Base-by-base conservation (phyloP, 768 basidiomycete species). In the Tricholoma flavovirens region DNA sequence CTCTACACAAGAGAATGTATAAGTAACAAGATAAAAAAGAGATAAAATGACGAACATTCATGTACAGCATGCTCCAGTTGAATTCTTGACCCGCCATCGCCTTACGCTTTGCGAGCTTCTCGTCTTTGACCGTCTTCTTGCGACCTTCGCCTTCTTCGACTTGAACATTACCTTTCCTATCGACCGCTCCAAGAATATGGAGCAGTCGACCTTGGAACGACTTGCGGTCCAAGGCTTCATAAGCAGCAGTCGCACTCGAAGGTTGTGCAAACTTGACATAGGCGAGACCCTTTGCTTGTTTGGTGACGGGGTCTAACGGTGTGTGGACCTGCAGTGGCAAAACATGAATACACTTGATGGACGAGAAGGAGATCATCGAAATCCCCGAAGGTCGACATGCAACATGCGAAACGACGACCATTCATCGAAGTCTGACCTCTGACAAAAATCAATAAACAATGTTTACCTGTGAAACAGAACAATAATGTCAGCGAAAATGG, bases 51-150 rank as follows among this genome's bases (percentile, higher is more conserved):
- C 92, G 71, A 75, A 97, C 96, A 77, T 98, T 98, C 92, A 98
- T 94, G 67, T 94, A 98, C 55, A 98, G 68, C 80, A 93, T 88
- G 52, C 87, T 84, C 93, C 93, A 96, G 69, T 92, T 93, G 66
- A 94, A 93, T 55, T 88, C 88, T 59, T 86, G 85, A 30, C 87
- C 86, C 14, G 88, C 86, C 32, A 67, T 73, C 10, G 81, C 75
- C 68, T 87, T 93, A 56, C 83, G 77, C 65, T 87, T 84, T 32
- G 78, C 77, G 19, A 77, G 71, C 50, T 81, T 81, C 54, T 84
- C 84, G 56, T 84, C 90, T 57, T 91, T 72, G 4, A 83, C 69
- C 24, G 72, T 75, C 59, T 75, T 78, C 56, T 79, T 81, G 48
- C 69, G 71, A 2, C 70, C 73, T 15, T 77, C 74, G 0, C 63